phyloP scores from a whole-genome alignment of 768 basidiomycete genomes.

The Boletus bicolor region DNA sequence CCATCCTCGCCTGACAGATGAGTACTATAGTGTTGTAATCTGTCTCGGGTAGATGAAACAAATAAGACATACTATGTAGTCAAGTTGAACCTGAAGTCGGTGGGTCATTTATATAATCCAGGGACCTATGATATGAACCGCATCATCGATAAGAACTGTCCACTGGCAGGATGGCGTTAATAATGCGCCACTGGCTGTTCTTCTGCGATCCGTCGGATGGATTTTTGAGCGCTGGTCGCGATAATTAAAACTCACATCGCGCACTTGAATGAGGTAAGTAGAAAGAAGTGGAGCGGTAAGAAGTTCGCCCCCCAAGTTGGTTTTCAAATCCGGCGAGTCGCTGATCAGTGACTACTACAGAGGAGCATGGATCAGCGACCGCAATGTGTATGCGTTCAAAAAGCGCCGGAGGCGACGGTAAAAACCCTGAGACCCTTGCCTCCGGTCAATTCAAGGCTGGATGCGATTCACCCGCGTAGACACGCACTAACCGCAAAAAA shows the following conservation, averaged over 20 bases:
- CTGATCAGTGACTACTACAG: background rate
- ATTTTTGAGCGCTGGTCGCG: constrained; percentile 6
- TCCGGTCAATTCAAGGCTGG: background rate
- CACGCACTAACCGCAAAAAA: background rate
- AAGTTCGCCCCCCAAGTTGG: background rate
- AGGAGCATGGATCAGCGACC: background rate
- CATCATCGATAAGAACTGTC: constrained; percentile 6
- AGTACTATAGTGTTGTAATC: background rate
- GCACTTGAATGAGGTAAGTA: constrained; percentile 9
- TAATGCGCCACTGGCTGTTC: constrained; percentile 4
- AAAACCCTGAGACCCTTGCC: background rate
- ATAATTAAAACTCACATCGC: background rate
- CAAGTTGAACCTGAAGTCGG: background rate
- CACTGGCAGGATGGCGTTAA: background rate
- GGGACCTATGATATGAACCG: no score
- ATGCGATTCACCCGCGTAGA: background rate
- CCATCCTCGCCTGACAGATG: no score
- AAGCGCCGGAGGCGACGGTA: background rate
- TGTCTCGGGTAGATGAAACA: background rate
- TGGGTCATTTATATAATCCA: background rate
- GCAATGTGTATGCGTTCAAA: background rate
- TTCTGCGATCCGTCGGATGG: background rate
- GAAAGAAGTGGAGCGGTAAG: background rate
- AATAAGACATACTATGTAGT: constrained; percentile 2
- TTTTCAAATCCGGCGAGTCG: background rate